Evolutionary conservation across 768 basidiomycete species (phyloP), one percentile per base, ranked within the genome.

Genomic region (Megacollybia marginata): DNA sequence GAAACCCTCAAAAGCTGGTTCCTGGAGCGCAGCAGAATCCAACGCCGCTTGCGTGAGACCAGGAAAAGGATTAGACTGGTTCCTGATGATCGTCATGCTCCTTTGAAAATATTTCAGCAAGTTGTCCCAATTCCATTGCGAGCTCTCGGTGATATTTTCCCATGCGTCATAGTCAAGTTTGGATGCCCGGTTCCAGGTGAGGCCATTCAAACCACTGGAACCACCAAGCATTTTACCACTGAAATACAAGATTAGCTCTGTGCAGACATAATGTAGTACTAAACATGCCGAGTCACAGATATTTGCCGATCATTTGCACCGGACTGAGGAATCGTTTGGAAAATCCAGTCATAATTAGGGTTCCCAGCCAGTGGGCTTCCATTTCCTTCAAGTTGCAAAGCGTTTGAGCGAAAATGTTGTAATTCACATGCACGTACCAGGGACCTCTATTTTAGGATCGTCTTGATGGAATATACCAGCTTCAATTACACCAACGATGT

Each of bases 401-500:
- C 18, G 38, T 40, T n/a, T 28, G 23, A 28, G 6, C 23, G 23
- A 28, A 40, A 15, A 8, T 15, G 38, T 4, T 40, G 38, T 15
- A 40, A 40, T 18, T 2, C 23, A 40, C 38, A 8, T 13, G 18
- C 38, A 18, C 38, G 18, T 13, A 40, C 38, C 38, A 16, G 44
- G 44, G 13, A 44, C 23, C 13, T 44, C 28, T 15, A 44, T 44
- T 4, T 44, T 44, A 15, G 28, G 18, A 44, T 44, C 44, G 23
- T 44, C 9, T 16, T 16, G 44, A 31, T 31, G 44, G 28, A 44
- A 44, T 13, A 59, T 65, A 1, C 79, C 79, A 4, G 72, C 78
- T 58, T 81, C 79, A 42, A 81, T 65, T 49, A 79, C 59, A 4
- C 78, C 65, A 0, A 81, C 69, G 38, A 40, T 18, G 38, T 40